Base-by-base conservation (phyloP, 2,329 filamentous ascomycete species). In the Truncatella angustata region DNA sequence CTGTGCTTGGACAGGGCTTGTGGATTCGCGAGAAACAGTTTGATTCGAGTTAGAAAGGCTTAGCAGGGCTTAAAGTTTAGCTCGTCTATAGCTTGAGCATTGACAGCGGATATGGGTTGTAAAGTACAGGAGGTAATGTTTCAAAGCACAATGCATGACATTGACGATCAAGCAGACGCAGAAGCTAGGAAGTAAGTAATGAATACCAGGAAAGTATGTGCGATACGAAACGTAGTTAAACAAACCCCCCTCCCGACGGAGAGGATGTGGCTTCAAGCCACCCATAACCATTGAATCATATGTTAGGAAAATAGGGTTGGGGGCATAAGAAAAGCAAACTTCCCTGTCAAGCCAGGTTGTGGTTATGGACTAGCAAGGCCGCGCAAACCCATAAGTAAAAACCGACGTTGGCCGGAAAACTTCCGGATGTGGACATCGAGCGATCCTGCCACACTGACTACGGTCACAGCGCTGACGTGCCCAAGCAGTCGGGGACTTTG, bases 361-460 rank as follows among this genome's bases (percentile, higher is more conserved):
- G 45, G 28, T 20, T 37, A 14, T 49, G 18, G 32, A 49, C 45
- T 23, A 35, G 36, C 30, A 34, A 47, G 43, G 50, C 42, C 44
- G 50, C 42, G 44, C 35, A 39, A 47, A 47, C 42, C 23, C 34
- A 48, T 21, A 16, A 39, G 52, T 49, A 39, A 43, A 49, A 30
- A n/a, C 40, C 16, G 39, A 51, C 37, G 32, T 47, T 48, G 35
- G 21, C 20, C 47, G 49, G 49, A 37, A 50, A 49, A n/a, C 52
- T 48, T 48, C 52, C 52, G 30, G 28, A 51, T 51, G 37, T 21
- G 52, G 52, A 45, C 43, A 39, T 45, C 18, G 43, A 44, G 52
- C 44, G 49, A 47, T 37, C 49, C 37, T 54, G 24, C 35, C 49
- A 54, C 52, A 34, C 30, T 26, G 7, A 14, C 30, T 28, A 36